Percentiles rank a stretch among this genome's conserved stretches.
These are phyloP conservation scores for Cyberlindnera mississippiensis DNA, from an alignment of 805 yeast species.

Conservation along the genomic window DNA sequence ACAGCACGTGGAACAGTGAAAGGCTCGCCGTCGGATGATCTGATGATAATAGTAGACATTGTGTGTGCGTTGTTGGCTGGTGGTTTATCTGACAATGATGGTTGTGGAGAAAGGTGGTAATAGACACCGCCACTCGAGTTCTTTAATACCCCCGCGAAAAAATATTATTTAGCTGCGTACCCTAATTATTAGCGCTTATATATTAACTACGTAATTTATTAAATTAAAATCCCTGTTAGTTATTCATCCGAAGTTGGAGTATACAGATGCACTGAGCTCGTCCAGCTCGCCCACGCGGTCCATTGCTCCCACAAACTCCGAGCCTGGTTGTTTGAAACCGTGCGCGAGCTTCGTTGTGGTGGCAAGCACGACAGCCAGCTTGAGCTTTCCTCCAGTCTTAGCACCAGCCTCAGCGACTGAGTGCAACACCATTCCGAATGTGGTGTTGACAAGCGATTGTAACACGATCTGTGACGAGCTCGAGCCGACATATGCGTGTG, in stretches of 20 bases:
- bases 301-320: constrained; percentile 42
- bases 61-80: constrained; percentile 1
- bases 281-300: constrained; percentile 61
- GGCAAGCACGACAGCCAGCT: constrained; percentile 70
- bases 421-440: constrained; percentile 23
- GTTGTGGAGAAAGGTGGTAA: not conserved
- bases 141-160: not conserved
- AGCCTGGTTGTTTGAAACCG: constrained; percentile 39
- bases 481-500: constrained; percentile 38
- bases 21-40: constrained; percentile 77
- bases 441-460: constrained; percentile 30
- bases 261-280: constrained; percentile 86
- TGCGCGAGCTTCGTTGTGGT: constrained; percentile 63
- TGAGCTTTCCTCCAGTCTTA: constrained; percentile 32
- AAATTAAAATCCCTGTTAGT: too few relatives aligned
- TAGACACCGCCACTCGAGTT: too few relatives aligned
- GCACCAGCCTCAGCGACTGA: constrained; percentile 15
- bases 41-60: constrained; percentile 46
- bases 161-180: too few relatives aligned
- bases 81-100: not conserved
- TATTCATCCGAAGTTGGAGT: constrained; percentile 58
- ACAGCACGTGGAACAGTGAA: constrained; percentile 76
- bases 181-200: too few relatives aligned
- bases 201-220: too few relatives aligned
- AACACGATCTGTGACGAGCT: constrained; percentile 34